Evolutionary conservation across 2,329 filamentous ascomycete species (phyloP), one percentile per base, ranked within the genome.

Genomic region (Cladobotryum mycophilum): DNA sequence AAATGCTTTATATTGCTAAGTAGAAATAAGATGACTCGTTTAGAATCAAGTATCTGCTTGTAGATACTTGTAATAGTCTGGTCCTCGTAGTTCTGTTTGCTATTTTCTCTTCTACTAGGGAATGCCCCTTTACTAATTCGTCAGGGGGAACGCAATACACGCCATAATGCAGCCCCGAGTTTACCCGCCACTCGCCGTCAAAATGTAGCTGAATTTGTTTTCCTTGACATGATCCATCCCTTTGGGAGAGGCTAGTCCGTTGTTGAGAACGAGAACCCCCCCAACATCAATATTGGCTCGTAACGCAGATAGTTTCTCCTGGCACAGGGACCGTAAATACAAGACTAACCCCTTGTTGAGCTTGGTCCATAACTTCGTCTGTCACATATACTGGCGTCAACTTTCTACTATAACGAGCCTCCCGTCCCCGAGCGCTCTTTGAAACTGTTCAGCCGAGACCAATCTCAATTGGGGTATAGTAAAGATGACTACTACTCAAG

Each of bases 161-260:
- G 68, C 95, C 88, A 70, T 93, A 95, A 67, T 95, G 89, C 33
- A 95, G 74, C 90, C 91, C 96, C 80, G 96, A 88, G 38, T 84
- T 86, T 11, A 92, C 86, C 2, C 81, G 81, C 1, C 88, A 4
- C 87, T 92, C 53, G 95, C 83, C 17, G 89, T 79, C 20, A 95
- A 69, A 0, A 90, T 84, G 3, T 88, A 91, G 64, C 86, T 92
- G 63, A 95, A 89, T 3, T 80, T 67, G 54, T 82, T 81, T n/a
- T 83, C 70, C 5, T 62, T 63, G 4, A 88, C 81, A 34, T 78
- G 70, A 0, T 66, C 66, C 9, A 95, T 54, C 82, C 72, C 1
- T 72, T 58, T 1, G 89, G 88, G 1, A 95, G 67, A 13, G 65
- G 60, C 64, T 95, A 95, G 64, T 95, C 89, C 1, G 67, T 52